A percentile compares a stretch with the other conserved stretches of the same genome.
Evolutionary conservation across 306 rosid genomes (phyloP).

Genomic region (Rubus parviflorus): DNA sequence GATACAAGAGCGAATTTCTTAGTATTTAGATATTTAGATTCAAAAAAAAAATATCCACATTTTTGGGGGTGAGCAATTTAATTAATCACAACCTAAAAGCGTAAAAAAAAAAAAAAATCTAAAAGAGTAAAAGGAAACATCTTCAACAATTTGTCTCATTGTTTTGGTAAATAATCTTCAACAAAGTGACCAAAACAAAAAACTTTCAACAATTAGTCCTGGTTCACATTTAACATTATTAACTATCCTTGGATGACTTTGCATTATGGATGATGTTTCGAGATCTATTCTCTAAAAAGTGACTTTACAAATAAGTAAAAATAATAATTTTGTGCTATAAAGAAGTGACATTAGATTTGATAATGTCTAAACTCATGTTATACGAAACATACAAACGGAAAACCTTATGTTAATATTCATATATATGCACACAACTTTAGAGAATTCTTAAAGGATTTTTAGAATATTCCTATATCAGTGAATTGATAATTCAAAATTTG

Average conservation of each 20-base stretch:
- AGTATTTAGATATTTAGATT: too few species aligned
- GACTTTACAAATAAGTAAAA: neutral
- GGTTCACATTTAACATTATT: neutral
- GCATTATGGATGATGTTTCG: neutral
- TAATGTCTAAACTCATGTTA: too few species aligned
- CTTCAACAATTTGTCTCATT: neutral
- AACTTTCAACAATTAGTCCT: neutral
- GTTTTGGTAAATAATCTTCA: constrained; percentile 2
- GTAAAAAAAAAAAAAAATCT: too few species aligned
- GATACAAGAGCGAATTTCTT: too few species aligned
- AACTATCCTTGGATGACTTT: neutral
- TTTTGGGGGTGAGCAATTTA: neutral
- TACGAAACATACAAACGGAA: too few species aligned
- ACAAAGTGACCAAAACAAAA: neutral
- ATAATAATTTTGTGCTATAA: neutral
- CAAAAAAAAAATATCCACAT: too few species aligned
- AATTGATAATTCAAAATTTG: neutral
- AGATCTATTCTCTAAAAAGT: too few species aligned
- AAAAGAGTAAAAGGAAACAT: neutral
- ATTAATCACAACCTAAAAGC: neutral
- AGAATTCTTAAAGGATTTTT: too few species aligned
- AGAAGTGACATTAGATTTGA: neutral
- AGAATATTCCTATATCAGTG: neutral
- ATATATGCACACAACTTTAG: neutral
- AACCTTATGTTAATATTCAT: too few species aligned